phyloP scores from a whole-genome alignment of 495 filamentous ascomycete genomes.

The Thermothielavioides terrestris region DNA sequence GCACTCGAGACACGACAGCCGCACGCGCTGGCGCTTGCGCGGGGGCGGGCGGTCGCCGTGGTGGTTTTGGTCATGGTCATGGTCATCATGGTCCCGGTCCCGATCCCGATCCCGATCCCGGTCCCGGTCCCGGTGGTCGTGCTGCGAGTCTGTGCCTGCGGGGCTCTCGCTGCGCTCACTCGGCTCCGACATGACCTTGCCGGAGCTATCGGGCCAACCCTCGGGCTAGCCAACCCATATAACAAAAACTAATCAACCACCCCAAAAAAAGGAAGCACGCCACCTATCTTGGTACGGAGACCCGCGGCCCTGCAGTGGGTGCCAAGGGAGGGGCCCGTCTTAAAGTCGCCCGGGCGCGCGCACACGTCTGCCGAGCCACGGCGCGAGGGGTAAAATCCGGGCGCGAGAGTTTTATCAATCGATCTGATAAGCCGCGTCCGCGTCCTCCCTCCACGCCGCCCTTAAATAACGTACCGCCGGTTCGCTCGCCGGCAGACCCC shows the following conservation, averaged over 20 bases:
- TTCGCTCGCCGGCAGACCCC: too few relatives aligned
- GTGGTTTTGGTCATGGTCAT: slow-evolving; percentile 16
- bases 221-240: too few relatives aligned
- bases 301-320: background rate
- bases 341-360: too few relatives aligned
- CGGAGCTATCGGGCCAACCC: slow-evolving; percentile 12
- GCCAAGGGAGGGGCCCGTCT: background rate
- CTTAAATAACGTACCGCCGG: background rate
- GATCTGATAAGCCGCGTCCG: slow-evolving; percentile 17
- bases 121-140: background rate
- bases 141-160: slow-evolving; percentile 13
- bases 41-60: slow-evolving; percentile 28
- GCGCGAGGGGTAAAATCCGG: background rate
- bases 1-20: slow-evolving; percentile 44
- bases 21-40: slow-evolving; percentile 40
- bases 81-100: background rate
- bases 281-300: background rate
- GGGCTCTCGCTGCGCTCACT: slow-evolving; percentile 18
- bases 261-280: background rate
- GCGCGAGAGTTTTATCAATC: slow-evolving; percentile 17
- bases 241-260: too few relatives aligned
- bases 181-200: slow-evolving; percentile 21
- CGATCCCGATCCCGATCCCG: slow-evolving; percentile 1
- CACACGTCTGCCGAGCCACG: background rate
- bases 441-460: background rate